Base-by-base conservation (phyloP, 2,329 filamentous ascomycete species). In the Fusarium sp. region DNA sequence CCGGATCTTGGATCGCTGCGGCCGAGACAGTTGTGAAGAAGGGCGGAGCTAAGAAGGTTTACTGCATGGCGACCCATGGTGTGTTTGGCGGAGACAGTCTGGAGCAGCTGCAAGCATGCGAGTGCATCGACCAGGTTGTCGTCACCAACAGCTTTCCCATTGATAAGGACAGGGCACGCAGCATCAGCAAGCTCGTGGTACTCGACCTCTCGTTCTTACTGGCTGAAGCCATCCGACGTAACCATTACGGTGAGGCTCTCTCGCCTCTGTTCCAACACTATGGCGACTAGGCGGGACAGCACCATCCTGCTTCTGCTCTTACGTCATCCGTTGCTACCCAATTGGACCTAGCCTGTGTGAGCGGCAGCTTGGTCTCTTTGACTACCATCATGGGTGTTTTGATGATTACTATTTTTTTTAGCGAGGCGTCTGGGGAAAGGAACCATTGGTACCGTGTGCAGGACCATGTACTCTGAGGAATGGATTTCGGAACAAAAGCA, bases 61-160 rank as follows among this genome's bases (percentile, higher is more conserved):
- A 97, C 81, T 97, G 94, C 84, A 97, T 99, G 83, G 96, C 95
- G 9, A 98, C 96, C 0, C 96, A 99, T 76, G 96, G 94, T 40
- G 88, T 99, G 36, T 98, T 99, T 79, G 94, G 94, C 22, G 92
- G 91, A 45, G 93, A 98, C 77, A 93, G 92, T 69, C 87, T 99
- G 17, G 91, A 94, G 75, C 93, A 98, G 79, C 89, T 99, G 83
- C 91, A 97, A 79, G 89, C 89, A 49, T 98, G 96, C 84, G 92
- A 95, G 73, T 97, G 94, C 82, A 98, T 99, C 77, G 91, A 98
- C 78, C 87, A 91, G 74, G 95, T 99, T 72, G 90, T 99, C 56
- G 94, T 98, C 74, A 99, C 96, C 34, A 98, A 99, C 82, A 97
- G 94, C 57, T 98, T 98, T 80, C 96, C 96, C 4, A 97, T 99